phyloP scores from a whole-genome alignment of 192 early-diverging fungal genomes.

The Coemansia sp. region DNA sequence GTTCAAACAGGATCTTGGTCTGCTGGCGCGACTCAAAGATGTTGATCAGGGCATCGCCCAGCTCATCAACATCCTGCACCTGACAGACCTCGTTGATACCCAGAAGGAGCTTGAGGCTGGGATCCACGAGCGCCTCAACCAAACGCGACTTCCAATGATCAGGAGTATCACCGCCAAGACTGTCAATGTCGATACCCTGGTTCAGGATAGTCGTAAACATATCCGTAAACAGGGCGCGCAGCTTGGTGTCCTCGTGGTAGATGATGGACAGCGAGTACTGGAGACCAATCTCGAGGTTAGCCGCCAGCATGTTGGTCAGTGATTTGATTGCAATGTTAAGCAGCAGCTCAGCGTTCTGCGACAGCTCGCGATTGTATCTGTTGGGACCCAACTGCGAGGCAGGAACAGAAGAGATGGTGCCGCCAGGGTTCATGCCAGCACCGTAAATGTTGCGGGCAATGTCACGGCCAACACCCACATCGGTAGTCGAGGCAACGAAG shows the following conservation, averaged over 20 bases:
- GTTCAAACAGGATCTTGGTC: slow-evolving; percentile 70
- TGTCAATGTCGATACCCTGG: slow-evolving; percentile 81
- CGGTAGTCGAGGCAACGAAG: slow-evolving; percentile 39
- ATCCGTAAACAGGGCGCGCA: slow-evolving; percentile 86
- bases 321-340: slow-evolving; percentile 65
- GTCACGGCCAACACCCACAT: slow-evolving; percentile 47
- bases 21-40: slow-evolving; percentile 77
- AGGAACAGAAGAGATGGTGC: neutral
- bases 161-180: slow-evolving; percentile 69
- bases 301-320: slow-evolving; percentile 83
- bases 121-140: slow-evolving; percentile 68
- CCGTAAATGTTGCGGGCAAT: slow-evolving; percentile 52
- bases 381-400: slow-evolving; percentile 9
- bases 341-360: slow-evolving; percentile 45
- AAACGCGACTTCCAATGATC: slow-evolving; percentile 76
- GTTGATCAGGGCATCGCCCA: slow-evolving; percentile 70
- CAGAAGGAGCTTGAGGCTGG: slow-evolving; percentile 71
- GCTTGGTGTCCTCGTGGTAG: slow-evolving; percentile 88
- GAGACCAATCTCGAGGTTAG: slow-evolving; percentile 90
- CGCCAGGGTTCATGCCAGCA: neutral
- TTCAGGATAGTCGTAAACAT: slow-evolving; percentile 91
- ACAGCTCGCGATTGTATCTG: slow-evolving; percentile 46
- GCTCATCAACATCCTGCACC: slow-evolving; percentile 85
- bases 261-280: slow-evolving; percentile 85
- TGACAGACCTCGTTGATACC: slow-evolving; percentile 82